Percentiles rank a stretch among this genome's conserved stretches.
Conservation (phyloP, 805 yeast genomes). For the Yarrowia alimentaria region DNA sequence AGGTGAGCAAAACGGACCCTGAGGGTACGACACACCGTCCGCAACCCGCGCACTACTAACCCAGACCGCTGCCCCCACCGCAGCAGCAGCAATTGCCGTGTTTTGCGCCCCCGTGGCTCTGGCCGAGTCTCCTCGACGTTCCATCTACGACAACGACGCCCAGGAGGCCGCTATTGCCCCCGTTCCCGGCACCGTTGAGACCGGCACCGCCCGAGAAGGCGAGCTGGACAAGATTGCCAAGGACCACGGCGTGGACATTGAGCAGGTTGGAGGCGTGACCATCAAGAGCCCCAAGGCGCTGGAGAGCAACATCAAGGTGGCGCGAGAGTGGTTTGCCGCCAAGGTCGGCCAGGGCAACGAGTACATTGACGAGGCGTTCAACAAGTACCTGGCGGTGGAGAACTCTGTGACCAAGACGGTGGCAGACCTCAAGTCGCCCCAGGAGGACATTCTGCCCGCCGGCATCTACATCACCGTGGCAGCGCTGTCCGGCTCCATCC, state of each 20-base stretch:
- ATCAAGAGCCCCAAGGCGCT: slow-evolving; percentile 53
- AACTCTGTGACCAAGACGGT: slow-evolving; percentile 61
- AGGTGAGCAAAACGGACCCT: too few relatives aligned
- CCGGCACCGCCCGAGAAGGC: slow-evolving; percentile 29
- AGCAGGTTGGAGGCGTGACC: slow-evolving; percentile 54
- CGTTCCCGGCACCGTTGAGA: slow-evolving; percentile 36
- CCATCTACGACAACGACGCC: slow-evolving; percentile 39
- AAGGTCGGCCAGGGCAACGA: slow-evolving; percentile 42
- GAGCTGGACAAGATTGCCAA: slow-evolving; percentile 29
- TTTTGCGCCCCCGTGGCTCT: slow-evolving; percentile 25
- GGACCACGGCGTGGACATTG: slow-evolving; percentile 31
- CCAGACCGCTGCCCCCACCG: slow-evolving; percentile 18
- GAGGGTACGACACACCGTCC: background rate
- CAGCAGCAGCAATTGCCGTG: slow-evolving; percentile 18
- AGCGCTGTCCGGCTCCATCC: slow-evolving; percentile 66
- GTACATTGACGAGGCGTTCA: slow-evolving; percentile 49
- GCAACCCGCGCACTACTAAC: background rate
- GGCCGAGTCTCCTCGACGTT: slow-evolving; percentile 27
- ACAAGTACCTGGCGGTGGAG: slow-evolving; percentile 57
- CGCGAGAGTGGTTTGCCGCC: slow-evolving; percentile 47
- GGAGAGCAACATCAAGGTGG: slow-evolving; percentile 49
- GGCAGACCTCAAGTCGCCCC: slow-evolving; percentile 58
- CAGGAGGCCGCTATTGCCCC: slow-evolving; percentile 32
- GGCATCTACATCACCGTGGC: slow-evolving; percentile 67
- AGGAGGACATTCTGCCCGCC: slow-evolving; percentile 72